Base-by-base conservation (phyloP, 78 protist species). In the slime mould (Dictyostelium discoideum) region DNA sequence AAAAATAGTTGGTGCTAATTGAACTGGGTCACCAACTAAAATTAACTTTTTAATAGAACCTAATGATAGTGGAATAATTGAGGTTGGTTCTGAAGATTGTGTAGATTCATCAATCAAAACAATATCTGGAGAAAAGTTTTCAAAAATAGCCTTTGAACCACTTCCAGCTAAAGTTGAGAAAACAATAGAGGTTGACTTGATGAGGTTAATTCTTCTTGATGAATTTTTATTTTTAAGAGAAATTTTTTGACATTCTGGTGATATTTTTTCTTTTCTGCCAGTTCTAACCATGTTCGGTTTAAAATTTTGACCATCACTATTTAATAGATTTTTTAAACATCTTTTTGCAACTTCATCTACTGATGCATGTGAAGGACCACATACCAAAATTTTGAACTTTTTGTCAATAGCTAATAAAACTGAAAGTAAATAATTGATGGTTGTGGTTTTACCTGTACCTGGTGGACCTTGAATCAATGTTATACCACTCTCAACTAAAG, bases 1-100 rank as follows among this genome's bases (percentile, higher is more conserved):
- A 18, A 89, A 60, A 18, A 82, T 88, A 5, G 98, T 98, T n/a
- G 98, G 97, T n/a, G 97, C 97, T 40, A 97, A 76, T 77, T 98
- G 98, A 10, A 81, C 16, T 18, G 97, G 93, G 60, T 98, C 98
- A 42, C 98, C 98, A 48, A 98, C 97, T 39, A 98, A 32, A 13
- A 98, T 95, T 32, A 96, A 92, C 11, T 84, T 86, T 20, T 40
- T n/a, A 18, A 73, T 86, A 29, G 77, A 42, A 40, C 60, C 37
- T 81, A 14, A 24, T 10, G 20, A 4, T n/a, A 82, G 57, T 54
- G 86, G 86, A 29, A 82, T 82, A 2, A 57, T 2, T 3, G 86
- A 50, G 20, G 74, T 26, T 54, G 32, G 16, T 57, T 82, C 86
- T 7, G 26, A 5, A 1, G 86, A 82, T 54, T 82, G 86, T 7